A percentile compares a stretch with the other conserved stretches of the same genome.
These are phyloP conservation scores for Rhododendron molle DNA, from an alignment of 148 eudicot species.

Conservation along the genomic window DNA sequence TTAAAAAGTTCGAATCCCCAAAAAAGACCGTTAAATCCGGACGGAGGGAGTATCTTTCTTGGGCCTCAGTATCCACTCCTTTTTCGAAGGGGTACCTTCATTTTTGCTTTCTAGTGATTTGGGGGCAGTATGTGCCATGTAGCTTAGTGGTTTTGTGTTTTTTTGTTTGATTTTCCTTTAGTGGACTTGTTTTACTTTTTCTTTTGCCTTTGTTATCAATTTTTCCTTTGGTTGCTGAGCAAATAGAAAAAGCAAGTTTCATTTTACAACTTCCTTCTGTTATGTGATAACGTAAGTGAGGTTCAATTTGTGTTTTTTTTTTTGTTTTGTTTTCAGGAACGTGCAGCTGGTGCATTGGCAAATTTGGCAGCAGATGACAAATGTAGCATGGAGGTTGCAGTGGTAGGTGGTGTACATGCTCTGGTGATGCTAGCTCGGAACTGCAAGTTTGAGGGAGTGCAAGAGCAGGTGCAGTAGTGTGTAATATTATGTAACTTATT, in stretches of 20 bases:
- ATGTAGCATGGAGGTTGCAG: constrained; percentile 94
- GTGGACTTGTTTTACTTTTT: not conserved
- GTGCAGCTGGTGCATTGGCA: constrained; percentile 98
- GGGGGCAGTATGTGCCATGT: not conserved
- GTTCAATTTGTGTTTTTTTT: constrained; percentile 1
- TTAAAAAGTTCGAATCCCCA: no score
- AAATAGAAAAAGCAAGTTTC: not conserved
- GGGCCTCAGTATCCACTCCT: not conserved
- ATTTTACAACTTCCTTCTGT: not conserved
- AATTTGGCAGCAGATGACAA: constrained; percentile 97
- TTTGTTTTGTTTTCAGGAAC: constrained; percentile 61
- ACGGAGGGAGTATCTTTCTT: no score
- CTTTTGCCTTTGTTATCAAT: not conserved
- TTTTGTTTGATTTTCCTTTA: not conserved
- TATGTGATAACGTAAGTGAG: not conserved
- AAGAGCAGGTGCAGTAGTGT: constrained; percentile 67
- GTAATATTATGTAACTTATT: not conserved
- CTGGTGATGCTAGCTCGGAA: constrained; percentile 81
- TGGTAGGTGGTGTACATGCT: constrained; percentile 89
- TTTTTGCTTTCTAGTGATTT: not conserved
- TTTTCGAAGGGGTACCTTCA: not conserved
- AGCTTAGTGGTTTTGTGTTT: not conserved
- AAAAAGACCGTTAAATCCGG: no score
- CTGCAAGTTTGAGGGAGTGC: constrained; percentile 92
- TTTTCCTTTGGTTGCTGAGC: not conserved